Evolutionary conservation across 2,329 filamentous ascomycete species (phyloP), one percentile per base, ranked within the genome.

Genomic region (Sporothrix mexicana): DNA sequence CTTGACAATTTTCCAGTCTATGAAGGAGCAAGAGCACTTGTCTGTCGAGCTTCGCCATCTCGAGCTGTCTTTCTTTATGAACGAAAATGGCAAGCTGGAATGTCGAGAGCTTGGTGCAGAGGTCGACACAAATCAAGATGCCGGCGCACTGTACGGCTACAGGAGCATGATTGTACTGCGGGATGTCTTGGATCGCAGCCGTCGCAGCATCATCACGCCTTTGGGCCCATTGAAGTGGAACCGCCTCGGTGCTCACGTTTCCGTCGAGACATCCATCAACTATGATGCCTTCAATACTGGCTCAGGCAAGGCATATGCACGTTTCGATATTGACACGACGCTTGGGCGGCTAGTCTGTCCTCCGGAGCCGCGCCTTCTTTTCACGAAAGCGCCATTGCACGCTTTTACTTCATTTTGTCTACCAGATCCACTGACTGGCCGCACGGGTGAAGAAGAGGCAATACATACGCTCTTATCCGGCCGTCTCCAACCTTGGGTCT

Each of bases 361-460:
- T 0, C 80, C 87, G 0, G 90, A 92, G 62, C 87, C 87, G 0
- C 77, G 78, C 0, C 79, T 90, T 0, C 79, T 89, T 0, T 90
- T 89, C 72, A 81, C 81, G 0, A 91, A 90, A 76, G 89, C 88
- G 0, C 78, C 85, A 3, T 78, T 89, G 0, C 90, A 93, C 76
- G 90, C 90, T 0, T 79, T 85, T 4, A 92, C 90, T 0, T 90
- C 90, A 0, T 88, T 85, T 45, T 76, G 85, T 0, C 49, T 92
- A 0, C 85, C 87, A 0, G 91, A 92, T 76, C 79, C 82, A 0
- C 81, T 92, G 0, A 92, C 89, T 0, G 80, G 83, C 0, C 82
- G 84, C 0, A 92, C 88, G 0, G 91, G 91, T 0, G 85, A 84
- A 0, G 90, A 92, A 76, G 89, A 91, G 78, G 85, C 88, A 0